These are phyloP conservation scores for Aechmea fasciata DNA, from an alignment of 176 grass and related monocot species.

Conservation along the genomic window DNA sequence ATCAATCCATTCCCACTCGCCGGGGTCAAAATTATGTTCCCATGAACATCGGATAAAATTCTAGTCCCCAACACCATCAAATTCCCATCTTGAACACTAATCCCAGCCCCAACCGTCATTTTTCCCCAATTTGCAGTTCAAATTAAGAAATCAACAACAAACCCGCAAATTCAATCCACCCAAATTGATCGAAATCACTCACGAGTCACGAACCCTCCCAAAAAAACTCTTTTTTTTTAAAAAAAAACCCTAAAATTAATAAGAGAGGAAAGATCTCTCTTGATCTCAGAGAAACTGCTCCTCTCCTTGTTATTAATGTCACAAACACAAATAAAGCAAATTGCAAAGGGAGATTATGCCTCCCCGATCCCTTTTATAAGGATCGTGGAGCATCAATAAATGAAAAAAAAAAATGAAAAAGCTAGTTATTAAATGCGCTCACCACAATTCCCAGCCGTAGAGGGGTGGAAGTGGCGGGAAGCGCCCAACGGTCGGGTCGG, in stretches of 20 bases:
- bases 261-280: too few relatives aligned
- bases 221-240: too few relatives aligned
- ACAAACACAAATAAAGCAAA: too few relatives aligned
- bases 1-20: constrained; percentile 33
- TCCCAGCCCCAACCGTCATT: constrained; percentile 67
- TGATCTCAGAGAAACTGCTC: too few relatives aligned
- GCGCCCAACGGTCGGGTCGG: neutral
- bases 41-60: constrained; percentile 39
- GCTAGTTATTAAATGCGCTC: neutral
- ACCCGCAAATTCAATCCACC: neutral
- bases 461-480: neutral
- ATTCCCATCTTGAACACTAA: constrained; percentile 49
- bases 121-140: constrained; percentile 1
- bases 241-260: too few relatives aligned
- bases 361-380: too few relatives aligned
- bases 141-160: constrained; percentile 2
- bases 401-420: too few relatives aligned
- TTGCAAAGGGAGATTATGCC: too few relatives aligned
- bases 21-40: constrained; percentile 51
- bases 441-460: neutral
- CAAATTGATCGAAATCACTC: too few relatives aligned
- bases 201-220: too few relatives aligned
- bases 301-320: too few relatives aligned
- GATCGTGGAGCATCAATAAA: too few relatives aligned
- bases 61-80: constrained; percentile 43